Evolutionary conservation across 2,329 filamentous ascomycete species (phyloP).

Genomic region (Aspergillus cejpii): DNA sequence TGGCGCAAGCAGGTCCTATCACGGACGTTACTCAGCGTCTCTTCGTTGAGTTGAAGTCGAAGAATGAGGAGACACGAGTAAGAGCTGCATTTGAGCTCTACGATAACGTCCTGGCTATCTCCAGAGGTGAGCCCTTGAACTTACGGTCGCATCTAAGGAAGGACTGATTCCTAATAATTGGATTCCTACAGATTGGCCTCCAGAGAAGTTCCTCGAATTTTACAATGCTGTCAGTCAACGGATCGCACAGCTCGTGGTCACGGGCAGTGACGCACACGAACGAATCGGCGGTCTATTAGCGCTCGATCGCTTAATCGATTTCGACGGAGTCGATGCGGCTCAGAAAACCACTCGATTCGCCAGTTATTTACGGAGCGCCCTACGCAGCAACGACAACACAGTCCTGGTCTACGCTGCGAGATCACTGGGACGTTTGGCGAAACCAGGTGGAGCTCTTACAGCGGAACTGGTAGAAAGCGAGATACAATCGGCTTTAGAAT

Average conservation of each 20-base stretch:
- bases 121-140: slow-evolving; percentile 35
- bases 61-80: slow-evolving; percentile 46
- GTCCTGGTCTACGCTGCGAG: slow-evolving; percentile 87
- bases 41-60: slow-evolving; percentile 53
- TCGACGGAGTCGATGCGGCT: slow-evolving; percentile 88
- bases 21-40: slow-evolving; percentile 50
- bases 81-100: slow-evolving; percentile 46
- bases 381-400: slow-evolving; percentile 83
- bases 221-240: slow-evolving; percentile 61
- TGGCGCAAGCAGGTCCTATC: slow-evolving; percentile 44
- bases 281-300: slow-evolving; percentile 87
- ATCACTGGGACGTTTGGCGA: slow-evolving; percentile 81
- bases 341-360: slow-evolving; percentile 93
- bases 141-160: not conserved
- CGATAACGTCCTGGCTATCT: slow-evolving; percentile 42
- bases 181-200: slow-evolving; percentile 58
- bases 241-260: slow-evolving; percentile 68
- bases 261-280: slow-evolving; percentile 79
- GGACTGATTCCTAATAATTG: slow-evolving; percentile 10
- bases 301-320: slow-evolving; percentile 87
- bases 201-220: slow-evolving; percentile 69
- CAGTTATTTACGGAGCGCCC: slow-evolving; percentile 76
- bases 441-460: slow-evolving; percentile 86
- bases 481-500: slow-evolving; percentile 92
- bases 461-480: slow-evolving; percentile 95